A percentile compares a stretch with the other conserved stretches of the same genome.
Evolutionary conservation across 768 basidiomycete genomes (phyloP).

Genomic region (Filobasidium floriforme): DNA sequence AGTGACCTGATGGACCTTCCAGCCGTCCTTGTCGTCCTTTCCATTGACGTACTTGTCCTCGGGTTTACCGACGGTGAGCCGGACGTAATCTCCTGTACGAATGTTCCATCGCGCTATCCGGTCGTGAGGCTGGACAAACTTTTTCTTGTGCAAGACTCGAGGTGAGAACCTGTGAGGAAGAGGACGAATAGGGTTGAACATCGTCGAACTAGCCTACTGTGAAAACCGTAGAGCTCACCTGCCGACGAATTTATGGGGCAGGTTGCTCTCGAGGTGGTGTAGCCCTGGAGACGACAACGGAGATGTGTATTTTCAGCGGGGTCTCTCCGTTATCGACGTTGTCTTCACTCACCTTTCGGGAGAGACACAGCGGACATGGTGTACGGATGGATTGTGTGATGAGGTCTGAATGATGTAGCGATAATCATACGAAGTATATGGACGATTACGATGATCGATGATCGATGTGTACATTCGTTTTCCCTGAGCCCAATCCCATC

Average conservation of each 20-base stretch:
- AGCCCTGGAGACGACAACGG: background rate
- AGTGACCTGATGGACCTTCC: constrained; percentile 39
- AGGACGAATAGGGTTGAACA: background rate
- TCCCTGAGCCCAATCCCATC: background rate
- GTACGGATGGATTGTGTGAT: background rate
- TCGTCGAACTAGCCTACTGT: too few species aligned
- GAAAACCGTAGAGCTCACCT: constrained; percentile 20
- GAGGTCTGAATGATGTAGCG: too few species aligned
- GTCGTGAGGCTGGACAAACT: constrained; percentile 32
- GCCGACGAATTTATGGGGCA: constrained; percentile 20
- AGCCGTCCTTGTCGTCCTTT: constrained; percentile 28
- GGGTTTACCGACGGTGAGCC: constrained; percentile 35
- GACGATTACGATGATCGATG: background rate
- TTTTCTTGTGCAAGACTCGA: constrained; percentile 22
- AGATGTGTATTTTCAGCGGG: background rate
- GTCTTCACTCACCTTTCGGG: constrained; percentile 3
- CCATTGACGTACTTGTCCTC: constrained; percentile 36
- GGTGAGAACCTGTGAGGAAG: constrained; percentile 20
- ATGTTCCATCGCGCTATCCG: constrained; percentile 40
- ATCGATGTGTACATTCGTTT: background rate
- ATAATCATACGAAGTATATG: too few species aligned
- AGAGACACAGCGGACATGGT: background rate
- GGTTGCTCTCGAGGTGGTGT: constrained; percentile 25
- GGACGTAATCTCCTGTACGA: constrained; percentile 39
- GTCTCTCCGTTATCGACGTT: background rate